These are phyloP conservation scores for Schwanniomyces pseudopolymorphus DNA, from an alignment of 805 yeast genomes.

Conservation along the genomic window DNA sequence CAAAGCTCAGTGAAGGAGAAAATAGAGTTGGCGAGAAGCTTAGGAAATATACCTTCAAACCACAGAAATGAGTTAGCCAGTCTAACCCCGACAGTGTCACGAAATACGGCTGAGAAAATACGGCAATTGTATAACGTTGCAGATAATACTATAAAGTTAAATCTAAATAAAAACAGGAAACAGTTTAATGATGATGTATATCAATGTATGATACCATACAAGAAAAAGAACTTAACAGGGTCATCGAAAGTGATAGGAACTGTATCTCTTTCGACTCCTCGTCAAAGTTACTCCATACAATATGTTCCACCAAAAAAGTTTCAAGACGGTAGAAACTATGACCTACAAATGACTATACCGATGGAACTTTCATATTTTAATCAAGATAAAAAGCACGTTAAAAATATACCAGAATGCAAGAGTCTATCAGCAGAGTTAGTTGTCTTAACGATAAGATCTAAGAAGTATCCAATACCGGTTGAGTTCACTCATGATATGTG, in stretches of 20 bases:
- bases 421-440: conserved; percentile 33
- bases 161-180: conserved; percentile 12
- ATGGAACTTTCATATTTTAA: conserved; percentile 27
- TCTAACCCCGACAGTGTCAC: conserved; percentile 19
- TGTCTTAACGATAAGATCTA: conserved; percentile 33
- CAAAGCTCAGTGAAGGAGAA: conserved; percentile 27
- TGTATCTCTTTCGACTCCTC: conserved; percentile 36
- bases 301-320: conserved; percentile 35
- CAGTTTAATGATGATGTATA: conserved; percentile 22
- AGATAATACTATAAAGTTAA: conserved; percentile 16
- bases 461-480: conserved; percentile 36
- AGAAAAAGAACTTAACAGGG: conserved; percentile 36
- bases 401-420: conserved; percentile 32
- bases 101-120: conserved; percentile 20
- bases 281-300: conserved; percentile 21
- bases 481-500: conserved; percentile 42
- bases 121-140: conserved; percentile 33
- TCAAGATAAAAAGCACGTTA: conserved; percentile 9
- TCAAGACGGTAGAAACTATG: conserved; percentile 12
- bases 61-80: conserved; percentile 6
- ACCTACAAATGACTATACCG: conserved; percentile 27
- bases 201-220: conserved; percentile 30
- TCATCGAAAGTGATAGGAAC: conserved; percentile 28
- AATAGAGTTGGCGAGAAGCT: conserved; percentile 21
- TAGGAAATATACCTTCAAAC: conserved; percentile 11